Conservation (phyloP, 108 stramenopile species). For the Cyclotella choctawhatcheeana region DNA sequence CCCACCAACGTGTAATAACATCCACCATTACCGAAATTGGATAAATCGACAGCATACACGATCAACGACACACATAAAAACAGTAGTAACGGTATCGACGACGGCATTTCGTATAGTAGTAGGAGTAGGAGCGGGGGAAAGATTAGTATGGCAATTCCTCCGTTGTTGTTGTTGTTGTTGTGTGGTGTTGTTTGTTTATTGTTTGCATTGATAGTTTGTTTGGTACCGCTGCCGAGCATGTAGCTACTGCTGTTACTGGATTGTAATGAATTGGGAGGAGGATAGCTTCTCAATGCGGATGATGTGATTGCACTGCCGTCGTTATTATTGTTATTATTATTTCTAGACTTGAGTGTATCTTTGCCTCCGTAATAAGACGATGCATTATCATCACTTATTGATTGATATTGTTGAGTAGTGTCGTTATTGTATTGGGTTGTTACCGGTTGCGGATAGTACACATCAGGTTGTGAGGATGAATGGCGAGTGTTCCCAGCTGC, state of each 20-base stretch:
- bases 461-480: too few relatives aligned
- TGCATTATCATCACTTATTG: too few relatives aligned
- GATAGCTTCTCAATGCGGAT: too few relatives aligned
- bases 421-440: too few relatives aligned
- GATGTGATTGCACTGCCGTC: too few relatives aligned
- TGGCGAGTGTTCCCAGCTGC: too few relatives aligned
- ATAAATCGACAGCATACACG: constrained; percentile 68
- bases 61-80: constrained; percentile 50
- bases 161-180: constrained; percentile 43
- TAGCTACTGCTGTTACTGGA: constrained; percentile 2
- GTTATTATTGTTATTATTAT: too few relatives aligned
- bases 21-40: constrained; percentile 56
- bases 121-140: constrained; percentile 54
- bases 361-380: too few relatives aligned
- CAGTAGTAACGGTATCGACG: constrained; percentile 53
- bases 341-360: too few relatives aligned
- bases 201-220: not conserved
- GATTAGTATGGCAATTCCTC: constrained; percentile 45
- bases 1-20: constrained; percentile 34
- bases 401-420: too few relatives aligned
- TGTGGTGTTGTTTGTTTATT: not conserved
- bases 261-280: too few relatives aligned
- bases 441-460: too few relatives aligned
- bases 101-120: constrained; percentile 59
- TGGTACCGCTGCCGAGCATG: not conserved